phyloP scores from a whole-genome alignment of 768 basidiomycete species.

The Leccinum olivaceopallidum region DNA sequence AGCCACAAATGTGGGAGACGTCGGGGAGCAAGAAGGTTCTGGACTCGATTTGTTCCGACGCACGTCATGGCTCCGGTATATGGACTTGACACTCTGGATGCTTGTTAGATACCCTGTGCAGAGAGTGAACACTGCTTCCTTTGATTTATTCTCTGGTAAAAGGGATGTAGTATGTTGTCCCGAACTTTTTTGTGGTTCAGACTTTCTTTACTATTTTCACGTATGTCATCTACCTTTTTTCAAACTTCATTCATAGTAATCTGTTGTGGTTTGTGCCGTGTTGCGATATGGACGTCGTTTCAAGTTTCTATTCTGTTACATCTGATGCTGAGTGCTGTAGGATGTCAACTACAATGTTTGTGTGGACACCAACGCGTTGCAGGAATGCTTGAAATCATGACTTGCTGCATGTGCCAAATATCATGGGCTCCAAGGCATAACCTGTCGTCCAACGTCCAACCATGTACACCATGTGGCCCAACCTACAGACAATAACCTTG shows the following conservation, averaged over 20 bases:
- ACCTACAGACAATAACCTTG: not conserved
- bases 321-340: not conserved
- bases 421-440: not conserved
- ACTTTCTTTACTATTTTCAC: not conserved
- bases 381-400: not conserved
- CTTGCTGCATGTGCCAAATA: not conserved
- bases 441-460: too few relatives aligned
- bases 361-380: not conserved
- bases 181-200: not conserved
- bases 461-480: not conserved
- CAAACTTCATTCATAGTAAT: not conserved
- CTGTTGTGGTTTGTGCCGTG: slow-evolving; percentile 5
- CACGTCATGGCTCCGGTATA: slow-evolving; percentile 4
- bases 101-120: slow-evolving; percentile 20
- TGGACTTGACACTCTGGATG: slow-evolving; percentile 1
- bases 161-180: not conserved
- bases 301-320: not conserved
- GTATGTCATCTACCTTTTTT: not conserved
- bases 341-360: not conserved
- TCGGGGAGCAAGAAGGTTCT: not conserved
- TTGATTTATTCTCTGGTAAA: not conserved
- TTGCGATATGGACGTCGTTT: slow-evolving; percentile 5
- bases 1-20: slow-evolving; percentile 7
- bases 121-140: slow-evolving; percentile 8
- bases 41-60: slow-evolving; percentile 2